Evolutionary conservation across 805 yeast genomes (phyloP), one percentile per base, ranked within the genome.

Genomic region (Ogataea pignaliae): DNA sequence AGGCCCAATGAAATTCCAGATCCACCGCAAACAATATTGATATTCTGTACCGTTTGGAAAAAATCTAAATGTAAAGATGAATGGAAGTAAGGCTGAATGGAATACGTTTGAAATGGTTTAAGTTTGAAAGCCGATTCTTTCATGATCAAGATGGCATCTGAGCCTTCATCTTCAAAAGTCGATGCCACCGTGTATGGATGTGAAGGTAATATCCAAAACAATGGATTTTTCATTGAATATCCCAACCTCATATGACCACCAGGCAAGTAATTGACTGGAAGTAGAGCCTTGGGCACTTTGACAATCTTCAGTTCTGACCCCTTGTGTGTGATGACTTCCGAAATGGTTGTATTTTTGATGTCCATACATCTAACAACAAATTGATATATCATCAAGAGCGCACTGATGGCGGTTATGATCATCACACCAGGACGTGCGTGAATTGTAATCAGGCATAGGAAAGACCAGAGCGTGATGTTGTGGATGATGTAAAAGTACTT

Each of bases 391-490:
- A 79, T 48, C 13, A 74, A 40, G 0, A 47, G 4, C 2, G 59
- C 33, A 39, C 64, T 63, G 3, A 69, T 13, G 2, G 58, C 16
- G 4, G 70, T 56, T 33, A 63, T 63, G 15, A 68, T 50, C 0
- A 65, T 53, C 1, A 83, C 85, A 1, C 82, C 81, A 0, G 91
- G 91, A 47, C 91, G 72, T 1, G 93, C 86, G 62, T 85, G 95
- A 41, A 75, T 65, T 1, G 71, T 68, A 5, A 78, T 69, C 18
- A 78, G 51, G 1, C 69, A 51, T 4, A 81, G 61, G 43, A 75
- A 68, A 1, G 64, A 29, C 63, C 77, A 65, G 9, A 78, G 70
- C 2, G 78, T 67, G 3, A 76, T 31, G 42, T 79, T 74, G 59
- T 85, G 95, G 15, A 71, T 48, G 2, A 77, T 39, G 56, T 81